These are phyloP conservation scores for Arachis hypogaea DNA, from an alignment of 306 rosid species.

Conservation along the genomic window DNA sequence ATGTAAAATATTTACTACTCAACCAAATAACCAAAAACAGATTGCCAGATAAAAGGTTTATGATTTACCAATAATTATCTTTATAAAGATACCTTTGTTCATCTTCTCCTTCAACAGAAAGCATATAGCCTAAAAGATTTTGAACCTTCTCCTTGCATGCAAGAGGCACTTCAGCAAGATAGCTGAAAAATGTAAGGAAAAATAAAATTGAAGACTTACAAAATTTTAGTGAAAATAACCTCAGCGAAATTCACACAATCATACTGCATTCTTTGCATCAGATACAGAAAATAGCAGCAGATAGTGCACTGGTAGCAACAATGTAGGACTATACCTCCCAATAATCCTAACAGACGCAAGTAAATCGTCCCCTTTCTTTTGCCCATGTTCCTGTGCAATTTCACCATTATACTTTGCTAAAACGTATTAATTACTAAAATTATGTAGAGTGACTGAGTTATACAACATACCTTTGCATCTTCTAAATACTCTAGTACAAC, in stretches of 20 bases:
- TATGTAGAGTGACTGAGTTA: slow-evolving; percentile 29
- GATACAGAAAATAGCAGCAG: slow-evolving; percentile 10
- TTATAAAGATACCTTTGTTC: slow-evolving; percentile 70
- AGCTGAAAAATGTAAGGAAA: slow-evolving; percentile 60
- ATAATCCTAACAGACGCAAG: slow-evolving; percentile 90
- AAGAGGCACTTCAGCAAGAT: slow-evolving; percentile 88
- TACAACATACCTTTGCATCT: slow-evolving; percentile 77
- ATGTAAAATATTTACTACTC: not conserved
- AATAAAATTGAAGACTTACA: not conserved
- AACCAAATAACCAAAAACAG: not conserved
- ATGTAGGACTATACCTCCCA: slow-evolving; percentile 65
- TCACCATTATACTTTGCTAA: slow-evolving; percentile 35
- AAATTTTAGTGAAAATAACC: not conserved
- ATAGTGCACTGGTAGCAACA: slow-evolving; percentile 6
- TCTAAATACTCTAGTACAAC: slow-evolving; percentile 81
- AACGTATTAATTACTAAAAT: slow-evolving; percentile 31
- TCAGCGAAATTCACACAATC: slow-evolving; percentile 21
- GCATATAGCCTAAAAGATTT: slow-evolving; percentile 78
- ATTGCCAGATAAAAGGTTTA: slow-evolving; percentile 7
- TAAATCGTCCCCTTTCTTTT: slow-evolving; percentile 84
- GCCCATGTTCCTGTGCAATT: slow-evolving; percentile 72
- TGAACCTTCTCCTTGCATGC: slow-evolving; percentile 80
- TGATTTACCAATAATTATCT: slow-evolving; percentile 26
- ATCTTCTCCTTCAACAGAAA: slow-evolving; percentile 83
- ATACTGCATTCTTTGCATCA: slow-evolving; percentile 8